Evolutionary conservation across 2,329 filamentous ascomycete genomes (phyloP), one percentile per base, ranked within the genome.

Genomic region (Colletotrichum tofieldiae): DNA sequence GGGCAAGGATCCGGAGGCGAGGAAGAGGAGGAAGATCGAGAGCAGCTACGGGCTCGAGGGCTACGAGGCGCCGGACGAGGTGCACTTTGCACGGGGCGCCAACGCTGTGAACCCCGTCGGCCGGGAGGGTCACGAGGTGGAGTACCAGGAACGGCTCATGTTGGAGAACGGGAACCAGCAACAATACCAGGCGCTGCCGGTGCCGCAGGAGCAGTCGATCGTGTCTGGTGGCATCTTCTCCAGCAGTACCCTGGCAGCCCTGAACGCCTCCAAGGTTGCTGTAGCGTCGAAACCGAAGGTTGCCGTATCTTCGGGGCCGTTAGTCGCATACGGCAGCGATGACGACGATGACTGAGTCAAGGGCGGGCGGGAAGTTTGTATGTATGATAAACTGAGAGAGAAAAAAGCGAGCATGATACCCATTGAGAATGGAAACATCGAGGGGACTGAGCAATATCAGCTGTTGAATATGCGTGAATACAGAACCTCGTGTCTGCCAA

Each of bases 51-150:
- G 95, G 0, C 82, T 99, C 56, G 89, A 96, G 66, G 96, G 95
- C 1, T 98, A 98, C 80, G 94, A 98, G 78, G 95, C 95, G 1
- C 95, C 96, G 0, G 96, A 99, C 79, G 93, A 96, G 74, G 91
- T 99, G 35, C 97, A 97, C 89, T 98, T 95, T 82, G 94, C 95
- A 0, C 88, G 93, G 58, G 94, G 95, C 45, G 89, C 91, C 76
- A 91, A 91, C 75, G 89, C 90, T 0, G 89, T 92, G 39, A 91
- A 91, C 76, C 89, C 89, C 0, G 78, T 84, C 3, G 89, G 89
- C 1, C 83, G 89, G 47, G 82, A 89, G 59, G 91, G 90, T 0
- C 87, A 89, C 69, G 91, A 93, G 75, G 81, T 92, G 37, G 91
- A 93, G 78, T 86, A 91, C 59, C 87, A 93, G 76, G 86, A 91